Conservation (phyloP, 1,284 basidiomycete genomes). For the Laetiporus sulphureus region DNA sequence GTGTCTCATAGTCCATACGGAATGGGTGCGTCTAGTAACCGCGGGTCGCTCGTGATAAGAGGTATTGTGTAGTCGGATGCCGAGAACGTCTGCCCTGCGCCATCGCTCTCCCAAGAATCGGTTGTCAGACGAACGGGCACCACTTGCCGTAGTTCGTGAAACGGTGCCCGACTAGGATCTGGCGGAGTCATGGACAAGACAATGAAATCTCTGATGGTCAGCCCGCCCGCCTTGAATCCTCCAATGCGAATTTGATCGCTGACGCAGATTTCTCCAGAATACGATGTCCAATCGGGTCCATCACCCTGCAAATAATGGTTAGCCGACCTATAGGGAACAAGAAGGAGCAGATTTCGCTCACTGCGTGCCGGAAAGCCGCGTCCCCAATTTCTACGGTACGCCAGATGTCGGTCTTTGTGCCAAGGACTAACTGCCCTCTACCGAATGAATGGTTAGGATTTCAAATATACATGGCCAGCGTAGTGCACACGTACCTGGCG, state of each 20-base stretch:
- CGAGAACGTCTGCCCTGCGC: conserved; percentile 12
- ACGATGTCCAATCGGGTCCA: conserved; percentile 52
- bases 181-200: conserved; percentile 53
- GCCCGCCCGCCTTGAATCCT: conserved; percentile 59
- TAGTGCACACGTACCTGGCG: conserved; percentile 41
- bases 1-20: too few relatives aligned
- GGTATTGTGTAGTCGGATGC: conserved; percentile 20
- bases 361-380: conserved; percentile 49
- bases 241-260: conserved; percentile 40
- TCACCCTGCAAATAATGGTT: conserved; percentile 37
- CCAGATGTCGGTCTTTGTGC: conserved; percentile 66
- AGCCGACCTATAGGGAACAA: background rate
- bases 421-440: conserved; percentile 19
- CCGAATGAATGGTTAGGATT: too few relatives aligned
- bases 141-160: conserved; percentile 49
- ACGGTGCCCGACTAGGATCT: conserved; percentile 46
- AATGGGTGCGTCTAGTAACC: conserved; percentile 3
- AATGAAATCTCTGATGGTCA: conserved; percentile 64
- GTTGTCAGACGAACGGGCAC: conserved; percentile 64
- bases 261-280: conserved; percentile 53
- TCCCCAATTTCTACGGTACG: conserved; percentile 56
- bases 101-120: conserved; percentile 47
- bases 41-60: conserved; percentile 13
- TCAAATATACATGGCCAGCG: too few relatives aligned
- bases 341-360: conserved; percentile 24